Evolutionary conservation across 2,329 filamentous ascomycete genomes (phyloP), one percentile per base, ranked within the genome.

Genomic region (Talaromyces sp.): DNA sequence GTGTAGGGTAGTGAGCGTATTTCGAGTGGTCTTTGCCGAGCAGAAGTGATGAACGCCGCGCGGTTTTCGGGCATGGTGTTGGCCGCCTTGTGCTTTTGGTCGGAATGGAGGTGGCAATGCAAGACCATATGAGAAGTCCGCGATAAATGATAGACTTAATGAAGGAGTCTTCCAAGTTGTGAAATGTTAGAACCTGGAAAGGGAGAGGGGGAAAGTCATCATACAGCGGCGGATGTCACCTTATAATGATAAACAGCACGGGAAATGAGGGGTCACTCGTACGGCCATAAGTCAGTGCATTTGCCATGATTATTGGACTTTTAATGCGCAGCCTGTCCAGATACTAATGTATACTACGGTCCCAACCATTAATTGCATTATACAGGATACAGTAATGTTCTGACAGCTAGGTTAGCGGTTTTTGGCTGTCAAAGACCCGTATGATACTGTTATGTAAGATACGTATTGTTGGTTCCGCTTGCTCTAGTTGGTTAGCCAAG

Each of bases 11-110:
- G 56, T 27, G 47, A 18, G 23, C 56, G 44, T 27, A 70, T 59
- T 31, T 65, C 57, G 8, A 70, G 63, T 4, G 61, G 61, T 34
- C 12, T 60, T 40, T 61, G 61, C n/a, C 59, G 59, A 4, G 40
- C 27, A 12, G 63, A 58, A 9, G 42, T 59, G 27, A 67, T 55
- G 62, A 63, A 68, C 27, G 67, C 66, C 18, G 65, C 66, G 60
- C 47, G 54, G 55, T 68, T 64, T 42, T 56, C 16, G 30, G 51
- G 51, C 59, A 60, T 60, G 28, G 55, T 40, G 36, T 9, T n/a
- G 18, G 2, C 23, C 23, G 23, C 23, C 23, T 23, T 23, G 23
- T 50, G 59, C 12, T 23, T n/a, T 47, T 47, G 16, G 16, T 47
- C 3, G 14, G 6, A 12, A n/a, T 8, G 9, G 5, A 3, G 23